These are phyloP conservation scores for Ophiosphaerella narmari DNA, from an alignment of 2,329 filamentous ascomycete genomes.

Conservation along the genomic window DNA sequence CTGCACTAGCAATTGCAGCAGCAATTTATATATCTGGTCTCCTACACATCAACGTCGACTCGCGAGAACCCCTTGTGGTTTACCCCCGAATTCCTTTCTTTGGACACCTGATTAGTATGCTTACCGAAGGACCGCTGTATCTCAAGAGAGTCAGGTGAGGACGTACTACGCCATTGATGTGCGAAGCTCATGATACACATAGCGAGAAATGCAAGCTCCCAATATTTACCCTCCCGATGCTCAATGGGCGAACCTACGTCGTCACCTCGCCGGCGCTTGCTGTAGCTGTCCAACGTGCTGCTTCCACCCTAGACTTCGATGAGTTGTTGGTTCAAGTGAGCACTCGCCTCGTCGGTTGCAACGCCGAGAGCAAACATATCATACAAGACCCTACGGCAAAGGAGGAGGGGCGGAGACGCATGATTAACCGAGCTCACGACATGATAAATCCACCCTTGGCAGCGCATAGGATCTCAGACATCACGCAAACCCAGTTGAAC, in stretches of 20 bases:
- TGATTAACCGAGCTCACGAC: constrained; percentile 33
- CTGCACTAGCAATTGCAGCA: constrained; percentile 11
- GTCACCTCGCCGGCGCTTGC: constrained; percentile 50
- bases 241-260: constrained; percentile 52
- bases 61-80: constrained; percentile 52
- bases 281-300: constrained; percentile 46
- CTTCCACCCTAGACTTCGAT: constrained; percentile 51
- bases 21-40: constrained; percentile 8
- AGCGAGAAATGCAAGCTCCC: constrained; percentile 25
- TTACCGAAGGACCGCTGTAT: constrained; percentile 43
- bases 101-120: constrained; percentile 54
- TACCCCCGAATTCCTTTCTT: constrained; percentile 50
- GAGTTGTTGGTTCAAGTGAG: constrained; percentile 48
- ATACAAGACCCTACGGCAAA: constrained; percentile 28
- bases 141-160: constrained; percentile 46
- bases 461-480: constrained; percentile 34
- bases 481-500: constrained; percentile 45
- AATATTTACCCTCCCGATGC: constrained; percentile 54
- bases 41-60: constrained; percentile 21
- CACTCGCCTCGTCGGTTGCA: constrained; percentile 46
- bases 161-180: not conserved
- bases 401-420: constrained; percentile 37
- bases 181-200: not conserved
- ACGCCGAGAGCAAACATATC: constrained; percentile 32
- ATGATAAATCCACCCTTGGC: constrained; percentile 42